Evolutionary conservation across 2,329 filamentous ascomycete genomes (phyloP).

Genomic region (Epichloe gansuensis): DNA sequence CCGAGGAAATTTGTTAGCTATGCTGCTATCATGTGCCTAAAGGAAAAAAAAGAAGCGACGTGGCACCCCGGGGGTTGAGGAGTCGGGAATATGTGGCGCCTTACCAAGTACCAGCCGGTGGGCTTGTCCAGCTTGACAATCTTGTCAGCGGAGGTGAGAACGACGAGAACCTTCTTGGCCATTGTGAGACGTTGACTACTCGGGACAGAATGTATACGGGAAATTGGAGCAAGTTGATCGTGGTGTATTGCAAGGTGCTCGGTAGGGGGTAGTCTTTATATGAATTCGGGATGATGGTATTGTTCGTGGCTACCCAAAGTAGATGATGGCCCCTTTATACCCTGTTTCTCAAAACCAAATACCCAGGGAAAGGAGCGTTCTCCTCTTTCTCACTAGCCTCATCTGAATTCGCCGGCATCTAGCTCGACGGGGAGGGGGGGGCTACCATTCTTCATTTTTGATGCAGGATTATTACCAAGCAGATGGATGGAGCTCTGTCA

Average conservation of each 20-base stretch:
- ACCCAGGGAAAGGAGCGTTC: neutral
- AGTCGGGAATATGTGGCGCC: conserved; percentile 4
- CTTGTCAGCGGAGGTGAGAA: conserved; percentile 50
- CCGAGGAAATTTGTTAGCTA: too few relatives aligned
- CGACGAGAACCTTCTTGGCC: conserved; percentile 52
- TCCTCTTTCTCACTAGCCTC: neutral
- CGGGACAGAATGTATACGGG: neutral
- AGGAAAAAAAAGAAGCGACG: too few relatives aligned
- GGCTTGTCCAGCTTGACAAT: conserved; percentile 35
- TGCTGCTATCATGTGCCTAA: too few relatives aligned
- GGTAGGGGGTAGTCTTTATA: neutral
- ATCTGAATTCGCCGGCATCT: neutral
- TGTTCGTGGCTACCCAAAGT: too few relatives aligned
- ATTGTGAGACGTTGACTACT: conserved; percentile 15
- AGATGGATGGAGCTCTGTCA: neutral
- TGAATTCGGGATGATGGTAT: too few relatives aligned
- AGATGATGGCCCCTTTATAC: neutral
- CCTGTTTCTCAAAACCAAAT: neutral
- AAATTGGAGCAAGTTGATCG: neutral
- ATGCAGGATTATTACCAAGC: neutral
- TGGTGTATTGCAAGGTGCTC: neutral
- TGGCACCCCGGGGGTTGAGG: too few relatives aligned
- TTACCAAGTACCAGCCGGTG: conserved; percentile 60
- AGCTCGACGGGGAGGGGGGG: neutral
- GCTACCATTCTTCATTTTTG: neutral